Evolutionary conservation across 2,329 filamentous ascomycete species (phyloP).

Genomic region (Botryotinia convoluta): DNA sequence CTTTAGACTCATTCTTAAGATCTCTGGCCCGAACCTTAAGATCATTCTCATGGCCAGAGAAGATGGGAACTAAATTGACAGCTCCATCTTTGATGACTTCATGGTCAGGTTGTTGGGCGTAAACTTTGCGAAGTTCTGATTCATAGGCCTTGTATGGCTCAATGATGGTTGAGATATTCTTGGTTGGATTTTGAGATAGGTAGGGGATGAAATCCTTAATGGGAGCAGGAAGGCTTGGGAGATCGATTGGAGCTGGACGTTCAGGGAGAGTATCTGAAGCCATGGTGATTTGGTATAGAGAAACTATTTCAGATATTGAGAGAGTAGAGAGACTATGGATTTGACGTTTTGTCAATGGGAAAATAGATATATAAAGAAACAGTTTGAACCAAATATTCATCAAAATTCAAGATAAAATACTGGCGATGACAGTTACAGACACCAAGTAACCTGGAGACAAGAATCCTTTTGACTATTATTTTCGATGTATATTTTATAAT

Average conservation of each 20-base stretch:
- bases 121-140: slow-evolving; percentile 61
- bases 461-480: background rate
- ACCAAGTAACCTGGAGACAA: background rate
- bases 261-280: slow-evolving; percentile 1
- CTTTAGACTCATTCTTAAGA: slow-evolving; percentile 53
- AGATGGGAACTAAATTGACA: slow-evolving; percentile 66
- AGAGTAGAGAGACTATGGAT: background rate
- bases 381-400: background rate
- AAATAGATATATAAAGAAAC: background rate
- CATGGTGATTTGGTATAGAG: background rate
- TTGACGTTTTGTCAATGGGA: background rate
- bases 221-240: slow-evolving; percentile 30
- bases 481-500: background rate
- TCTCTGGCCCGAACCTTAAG: slow-evolving; percentile 63
- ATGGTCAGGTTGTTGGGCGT: slow-evolving; percentile 65
- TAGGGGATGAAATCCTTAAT: slow-evolving; percentile 43
- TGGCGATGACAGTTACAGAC: background rate
- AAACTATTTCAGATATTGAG: background rate
- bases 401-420: background rate
- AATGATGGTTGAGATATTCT: slow-evolving; percentile 56
- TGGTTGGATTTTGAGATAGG: slow-evolving; percentile 53
- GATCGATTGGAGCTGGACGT: slow-evolving; percentile 24
- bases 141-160: slow-evolving; percentile 68
- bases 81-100: slow-evolving; percentile 53
- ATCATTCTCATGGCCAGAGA: slow-evolving; percentile 52